Evolutionary conservation across 1,284 basidiomycete species (phyloP).

Genomic region (Leccinum laetum): DNA sequence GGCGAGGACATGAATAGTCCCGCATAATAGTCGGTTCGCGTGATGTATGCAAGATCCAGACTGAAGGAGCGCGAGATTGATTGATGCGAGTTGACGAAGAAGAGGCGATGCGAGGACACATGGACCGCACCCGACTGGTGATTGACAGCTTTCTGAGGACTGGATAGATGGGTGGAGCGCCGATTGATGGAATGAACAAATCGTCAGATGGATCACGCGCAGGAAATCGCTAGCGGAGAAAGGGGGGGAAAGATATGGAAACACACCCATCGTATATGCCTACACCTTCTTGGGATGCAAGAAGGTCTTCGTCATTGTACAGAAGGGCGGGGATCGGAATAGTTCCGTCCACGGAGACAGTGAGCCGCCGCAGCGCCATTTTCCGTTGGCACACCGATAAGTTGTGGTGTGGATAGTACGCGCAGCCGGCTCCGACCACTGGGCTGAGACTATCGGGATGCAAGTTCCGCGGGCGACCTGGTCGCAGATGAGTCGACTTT

Average conservation of each 20-base stretch:
- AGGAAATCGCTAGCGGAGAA: constrained; percentile 15
- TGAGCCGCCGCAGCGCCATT: constrained; percentile 58
- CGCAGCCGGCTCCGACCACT: not conserved
- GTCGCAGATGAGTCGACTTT: constrained; percentile 12
- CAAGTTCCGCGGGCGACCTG: constrained; percentile 2
- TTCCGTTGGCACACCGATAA: not conserved
- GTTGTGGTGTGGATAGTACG: constrained; percentile 1
- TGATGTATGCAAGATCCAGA: constrained; percentile 66
- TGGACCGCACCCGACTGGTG: constrained; percentile 75
- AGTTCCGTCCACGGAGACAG: constrained; percentile 62
- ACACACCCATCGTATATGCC: constrained; percentile 91
- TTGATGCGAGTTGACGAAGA: constrained; percentile 71
- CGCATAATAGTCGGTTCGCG: constrained; percentile 87
- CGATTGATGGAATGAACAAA: constrained; percentile 28
- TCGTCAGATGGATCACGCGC: constrained; percentile 14
- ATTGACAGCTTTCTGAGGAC: constrained; percentile 76
- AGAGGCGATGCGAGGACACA: constrained; percentile 83
- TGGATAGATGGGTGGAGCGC: constrained; percentile 37
- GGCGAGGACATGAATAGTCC: constrained; percentile 91
- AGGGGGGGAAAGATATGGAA: constrained; percentile 2
- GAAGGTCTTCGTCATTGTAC: constrained; percentile 76
- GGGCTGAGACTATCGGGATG: not conserved
- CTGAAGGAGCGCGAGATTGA: constrained; percentile 54
- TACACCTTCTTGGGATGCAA: constrained; percentile 73
- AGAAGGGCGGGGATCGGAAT: constrained; percentile 75